Evolutionary conservation across 805 yeast species (phyloP).

Genomic region (Saccharomycopsis lassenensis): DNA sequence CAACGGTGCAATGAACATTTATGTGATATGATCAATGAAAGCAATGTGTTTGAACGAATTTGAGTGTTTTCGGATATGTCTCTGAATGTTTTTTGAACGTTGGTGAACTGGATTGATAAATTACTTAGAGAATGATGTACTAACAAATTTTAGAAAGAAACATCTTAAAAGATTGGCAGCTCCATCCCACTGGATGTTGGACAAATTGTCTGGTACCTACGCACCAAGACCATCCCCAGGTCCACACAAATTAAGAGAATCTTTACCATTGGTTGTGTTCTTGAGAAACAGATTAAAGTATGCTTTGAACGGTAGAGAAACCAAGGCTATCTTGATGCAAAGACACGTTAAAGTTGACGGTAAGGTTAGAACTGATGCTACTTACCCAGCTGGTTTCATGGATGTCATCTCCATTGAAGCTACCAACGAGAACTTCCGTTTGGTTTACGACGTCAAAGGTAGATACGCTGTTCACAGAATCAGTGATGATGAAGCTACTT

Average conservation of each 20-base stretch:
- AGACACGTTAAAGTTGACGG: slow-evolving; percentile 98
- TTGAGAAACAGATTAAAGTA: slow-evolving; percentile 98
- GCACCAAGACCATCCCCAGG: slow-evolving; percentile 99
- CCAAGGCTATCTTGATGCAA: slow-evolving; percentile 96
- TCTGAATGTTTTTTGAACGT: background rate
- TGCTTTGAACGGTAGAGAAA: slow-evolving; percentile 98
- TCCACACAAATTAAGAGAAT: slow-evolving; percentile 98
- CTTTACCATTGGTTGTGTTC: slow-evolving; percentile 93
- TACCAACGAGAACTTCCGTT: slow-evolving; percentile 99
- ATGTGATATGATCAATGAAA: no score
- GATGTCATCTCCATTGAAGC: slow-evolving; percentile 96
- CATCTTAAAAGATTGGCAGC: slow-evolving; percentile 99
- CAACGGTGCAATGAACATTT: background rate
- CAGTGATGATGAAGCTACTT: slow-evolving; percentile 95
- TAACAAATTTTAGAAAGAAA: slow-evolving; percentile 60
- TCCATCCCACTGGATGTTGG: slow-evolving; percentile 99
- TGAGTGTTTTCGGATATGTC: no score
- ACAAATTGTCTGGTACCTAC: slow-evolving; percentile 98
- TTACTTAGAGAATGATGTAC: slow-evolving; percentile 6
- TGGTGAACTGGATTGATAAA: background rate
- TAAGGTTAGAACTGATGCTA: slow-evolving; percentile 97
- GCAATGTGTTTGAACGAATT: no score
- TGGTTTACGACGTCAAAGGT: slow-evolving; percentile 97
- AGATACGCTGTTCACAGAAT: slow-evolving; percentile 99
- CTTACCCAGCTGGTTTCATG: slow-evolving; percentile 99